Evolutionary conservation across 108 stramenopile species (phyloP), one percentile per base, ranked within the genome.

Genomic region (Conticribra weissflogii): DNA sequence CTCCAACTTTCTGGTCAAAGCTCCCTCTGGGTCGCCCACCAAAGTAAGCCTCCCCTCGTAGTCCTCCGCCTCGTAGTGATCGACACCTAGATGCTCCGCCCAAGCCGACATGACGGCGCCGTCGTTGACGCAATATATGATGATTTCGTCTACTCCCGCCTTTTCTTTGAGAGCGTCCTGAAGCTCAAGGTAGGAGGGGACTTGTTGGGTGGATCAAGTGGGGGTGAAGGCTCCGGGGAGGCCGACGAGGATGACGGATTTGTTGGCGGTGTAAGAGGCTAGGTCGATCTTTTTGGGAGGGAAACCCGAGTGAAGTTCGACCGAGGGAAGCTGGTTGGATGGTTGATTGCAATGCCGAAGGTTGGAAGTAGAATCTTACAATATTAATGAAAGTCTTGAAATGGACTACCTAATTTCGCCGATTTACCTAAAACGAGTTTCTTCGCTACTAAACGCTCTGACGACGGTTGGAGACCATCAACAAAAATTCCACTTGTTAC

Each of bases 181-280:
- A 36, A 65, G 66, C 47, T 80, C 73, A 12, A 74, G 59, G 32
- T 79, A 79, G 22, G 71, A 72, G 1, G 78, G 78, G 14, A 79
- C 78, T 36, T 79, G 78, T 3, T 41, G 23, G 25, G 32, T 74
- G 76, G 81, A 77, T 78, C 76, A 81, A 44, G 76, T 77, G 49
- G 75, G 76, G 19, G 76, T 78, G 72, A 81, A 81, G 15, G 76
- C 76, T 18, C 81, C 81, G 29, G 81, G 81, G 21, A 82, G 77
- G 49, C 81, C 81, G 12, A 82, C 66, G 47, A 82, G 53, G 29
- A 82, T 29, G 24, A 72, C 47, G 16, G 64, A 66, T 54, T 82
- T 82, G 72, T 72, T 46, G 45, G 56, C 22, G 1, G 62, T 29
- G 41, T 71, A 65, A 14, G 54, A 47, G 47, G 57, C 54, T 8